Evolutionary conservation across 495 filamentous ascomycete genomes (phyloP).

Genomic region (Tuber melanosporum): DNA sequence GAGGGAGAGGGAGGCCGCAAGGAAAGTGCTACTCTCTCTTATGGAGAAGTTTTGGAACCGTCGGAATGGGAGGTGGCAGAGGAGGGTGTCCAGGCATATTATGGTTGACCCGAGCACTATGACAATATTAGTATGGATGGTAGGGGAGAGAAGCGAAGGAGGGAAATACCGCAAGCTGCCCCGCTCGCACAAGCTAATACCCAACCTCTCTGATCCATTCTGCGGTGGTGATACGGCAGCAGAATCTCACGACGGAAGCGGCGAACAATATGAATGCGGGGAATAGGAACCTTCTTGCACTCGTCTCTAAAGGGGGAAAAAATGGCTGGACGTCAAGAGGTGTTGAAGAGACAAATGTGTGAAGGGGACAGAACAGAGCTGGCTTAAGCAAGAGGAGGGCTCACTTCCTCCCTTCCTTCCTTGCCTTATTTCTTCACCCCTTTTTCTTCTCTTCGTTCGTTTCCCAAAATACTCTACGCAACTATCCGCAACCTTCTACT

Average conservation of each 20-base stretch:
- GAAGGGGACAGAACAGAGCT: background rate
- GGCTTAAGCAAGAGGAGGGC: background rate
- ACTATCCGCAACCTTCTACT: background rate
- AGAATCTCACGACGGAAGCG: background rate
- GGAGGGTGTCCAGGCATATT: slow-evolving; percentile 75
- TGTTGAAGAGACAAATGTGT: background rate
- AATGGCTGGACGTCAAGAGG: background rate
- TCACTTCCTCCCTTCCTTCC: background rate
- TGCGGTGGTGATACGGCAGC: background rate
- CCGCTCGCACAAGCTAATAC: slow-evolving; percentile 83
- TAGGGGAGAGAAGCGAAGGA: background rate
- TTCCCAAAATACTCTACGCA: slow-evolving; percentile 1
- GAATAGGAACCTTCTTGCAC: background rate
- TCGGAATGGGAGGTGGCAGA: slow-evolving; percentile 56
- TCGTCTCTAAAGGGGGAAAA: background rate
- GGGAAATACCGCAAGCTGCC: slow-evolving; percentile 47
- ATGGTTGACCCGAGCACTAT: slow-evolving; percentile 66
- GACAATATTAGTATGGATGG: slow-evolving; percentile 42
- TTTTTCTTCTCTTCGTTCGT: background rate
- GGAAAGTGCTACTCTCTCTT: slow-evolving; percentile 77
- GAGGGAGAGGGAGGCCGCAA: slow-evolving; percentile 79
- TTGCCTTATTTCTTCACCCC: background rate
- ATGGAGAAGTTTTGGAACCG: slow-evolving; percentile 73
- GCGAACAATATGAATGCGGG: background rate
- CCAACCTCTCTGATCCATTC: slow-evolving; percentile 56